A percentile compares a stretch with the other conserved stretches of the same genome.
Evolutionary conservation across 352 stramenopile genomes (phyloP).

Genomic region (Phytophthora citrophthora): DNA sequence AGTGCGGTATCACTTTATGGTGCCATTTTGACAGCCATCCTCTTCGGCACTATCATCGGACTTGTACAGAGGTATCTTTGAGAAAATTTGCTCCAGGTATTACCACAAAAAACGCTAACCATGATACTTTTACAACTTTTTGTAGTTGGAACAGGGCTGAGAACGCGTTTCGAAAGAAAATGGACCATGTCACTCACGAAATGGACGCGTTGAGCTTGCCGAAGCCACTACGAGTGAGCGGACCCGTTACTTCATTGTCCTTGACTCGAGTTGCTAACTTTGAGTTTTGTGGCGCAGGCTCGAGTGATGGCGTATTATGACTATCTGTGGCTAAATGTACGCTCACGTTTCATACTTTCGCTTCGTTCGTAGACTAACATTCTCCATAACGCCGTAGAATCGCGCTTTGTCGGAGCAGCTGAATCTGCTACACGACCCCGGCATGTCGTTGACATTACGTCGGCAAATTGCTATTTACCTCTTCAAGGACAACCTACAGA

Average conservation of each 20-base stretch:
- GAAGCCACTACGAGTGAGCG: constrained; percentile 52
- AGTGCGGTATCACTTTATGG: constrained; percentile 53
- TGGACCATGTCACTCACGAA: constrained; percentile 72
- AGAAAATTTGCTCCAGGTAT: neutral
- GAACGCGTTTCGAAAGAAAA: constrained; percentile 73
- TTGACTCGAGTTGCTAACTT: neutral
- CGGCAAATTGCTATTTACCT: constrained; percentile 73
- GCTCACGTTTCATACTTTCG: neutral
- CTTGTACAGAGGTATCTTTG: constrained; percentile 56
- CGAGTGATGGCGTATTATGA: constrained; percentile 73
- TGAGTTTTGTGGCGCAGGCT: constrained; percentile 21
- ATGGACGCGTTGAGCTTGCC: constrained; percentile 68
- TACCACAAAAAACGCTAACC: neutral
- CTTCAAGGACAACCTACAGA: constrained; percentile 73
- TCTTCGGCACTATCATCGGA: constrained; percentile 67
- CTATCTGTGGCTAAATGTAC: constrained; percentile 74
- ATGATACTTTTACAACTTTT: neutral
- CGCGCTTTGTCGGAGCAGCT: constrained; percentile 66
- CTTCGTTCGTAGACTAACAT: constrained; percentile 3
- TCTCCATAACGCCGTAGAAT: constrained; percentile 28
- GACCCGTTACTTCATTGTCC: neutral
- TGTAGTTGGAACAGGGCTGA: constrained; percentile 64
- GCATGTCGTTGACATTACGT: constrained; percentile 65
- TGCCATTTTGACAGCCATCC: constrained; percentile 46
- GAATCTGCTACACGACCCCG: constrained; percentile 60